Base-by-base conservation (phyloP, 805 yeast species). In the Isabelozyma pseudorhagii region DNA sequence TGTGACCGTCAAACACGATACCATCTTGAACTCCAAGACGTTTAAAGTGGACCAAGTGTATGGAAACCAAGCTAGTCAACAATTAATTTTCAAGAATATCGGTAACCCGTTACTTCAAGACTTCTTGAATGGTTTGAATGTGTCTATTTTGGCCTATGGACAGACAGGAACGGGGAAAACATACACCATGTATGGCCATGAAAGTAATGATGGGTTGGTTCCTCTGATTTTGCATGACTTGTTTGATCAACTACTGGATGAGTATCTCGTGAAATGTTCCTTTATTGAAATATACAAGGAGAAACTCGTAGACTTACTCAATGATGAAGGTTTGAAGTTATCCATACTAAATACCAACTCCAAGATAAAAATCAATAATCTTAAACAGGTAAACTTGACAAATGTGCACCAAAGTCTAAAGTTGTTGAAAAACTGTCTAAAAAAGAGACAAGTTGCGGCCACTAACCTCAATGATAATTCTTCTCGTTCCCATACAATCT, bases 101-200 rank as follows among this genome's bases (percentile, higher is more conserved):
- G 96, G 92, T 0, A 75, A 78, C 25, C 96, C 92, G 53, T 78
- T 90, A 51, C 68, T 90, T 50, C 70, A 77, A 46, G 96, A 93
- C 17, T 87, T 84, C 62, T 52, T 79, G 45, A 62, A 64, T 44
- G 85, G 85, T 13, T 75, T 66, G 54, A 89, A 89, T 62, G 89
- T 91, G 55, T 87, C 96, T 0, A 78, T 89, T 28, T 75, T 90
- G 55, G 96, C 94, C 0, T 81, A 81, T 60, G 85, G 85, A 18
- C 96, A 89, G 77, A 90, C 96, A 0, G 94, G 96, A 1, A 87
- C 96, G 0, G 96, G 96, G 25, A 90, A 89, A 59, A 89, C 97
- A 0, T 83, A 83, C 61, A 80, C 85, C 1, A 81, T 81, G 94
- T 82, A 80, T 62, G 85, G 85, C 8, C 77, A 75, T 38, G 50